A percentile compares a stretch with the other conserved stretches of the same genome.
Conservation (phyloP, 1,284 basidiomycete genomes). For the Ceratobasidium sp. region DNA sequence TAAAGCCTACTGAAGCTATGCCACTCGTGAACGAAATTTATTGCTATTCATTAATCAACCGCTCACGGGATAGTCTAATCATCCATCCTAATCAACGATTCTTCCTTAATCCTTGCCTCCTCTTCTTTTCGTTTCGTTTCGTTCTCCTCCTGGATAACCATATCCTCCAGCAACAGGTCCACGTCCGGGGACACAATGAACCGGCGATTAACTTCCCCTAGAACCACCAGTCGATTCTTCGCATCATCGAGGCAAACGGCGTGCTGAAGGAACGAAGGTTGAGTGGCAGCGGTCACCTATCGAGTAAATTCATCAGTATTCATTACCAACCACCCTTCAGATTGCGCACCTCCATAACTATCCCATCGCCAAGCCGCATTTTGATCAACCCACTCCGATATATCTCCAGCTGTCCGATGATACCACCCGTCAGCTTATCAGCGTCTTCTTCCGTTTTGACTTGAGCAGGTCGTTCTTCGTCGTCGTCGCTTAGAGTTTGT, state of each 20-base stretch:
- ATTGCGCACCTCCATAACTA: constrained; percentile 76
- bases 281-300: constrained; percentile 83
- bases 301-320: not conserved
- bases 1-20: no score
- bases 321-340: not conserved
- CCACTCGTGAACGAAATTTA: not conserved
- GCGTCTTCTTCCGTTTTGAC: constrained; percentile 36
- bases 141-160: constrained; percentile 62
- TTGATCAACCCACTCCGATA: constrained; percentile 87
- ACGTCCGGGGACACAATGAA: constrained; percentile 89
- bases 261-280: constrained; percentile 89
- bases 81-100: constrained; percentile 68
- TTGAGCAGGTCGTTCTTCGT: constrained; percentile 48
- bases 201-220: constrained; percentile 86
- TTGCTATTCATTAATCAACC: not conserved
- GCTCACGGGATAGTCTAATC: constrained; percentile 17
- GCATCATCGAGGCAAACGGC: constrained; percentile 75
- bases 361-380: constrained; percentile 80
- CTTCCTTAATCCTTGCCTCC: constrained; percentile 45
- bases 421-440: constrained; percentile 68
- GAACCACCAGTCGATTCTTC: constrained; percentile 67
- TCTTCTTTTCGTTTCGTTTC: constrained; percentile 53
- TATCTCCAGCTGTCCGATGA: constrained; percentile 82
- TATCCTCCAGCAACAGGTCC: constrained; percentile 74
- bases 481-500: constrained; percentile 39